Evolutionary conservation across 192 early-diverging fungal genomes (phyloP), one percentile per base, ranked within the genome.

Genomic region (Coemansia nantahalensis): DNA sequence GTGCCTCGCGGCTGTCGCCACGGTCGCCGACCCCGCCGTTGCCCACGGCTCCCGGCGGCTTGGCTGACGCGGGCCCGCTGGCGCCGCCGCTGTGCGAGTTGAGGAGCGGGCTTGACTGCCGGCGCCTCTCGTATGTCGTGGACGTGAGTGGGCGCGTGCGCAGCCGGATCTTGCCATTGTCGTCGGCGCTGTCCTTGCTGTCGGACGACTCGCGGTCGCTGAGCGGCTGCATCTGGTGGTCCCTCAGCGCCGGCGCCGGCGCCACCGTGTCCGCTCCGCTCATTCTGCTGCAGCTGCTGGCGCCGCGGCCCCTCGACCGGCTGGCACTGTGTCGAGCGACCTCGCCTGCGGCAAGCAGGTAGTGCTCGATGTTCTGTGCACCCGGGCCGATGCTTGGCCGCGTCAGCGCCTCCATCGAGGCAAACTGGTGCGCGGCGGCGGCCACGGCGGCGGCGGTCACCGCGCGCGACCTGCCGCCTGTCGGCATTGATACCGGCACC

Each of bases 101-200:
- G 13, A 60, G 39, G 3, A 68, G 32, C 4, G 57, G 47, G 34
- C 57, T 68, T 28, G 57, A 60, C 22, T 33, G 16, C 34, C 48
- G 57, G 14, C 59, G 54, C 14, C 34, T 41, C 36, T 32, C 31
- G 10, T 56, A 60, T 0, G 59, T 54, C 23, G 58, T 56, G 11
- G 70, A 56, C 8, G 70, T 74, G 30, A 74, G 45, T 9, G 70
- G 70, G 21, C 70, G 59, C 17, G 70, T 74, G 47, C 70, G 70
- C 19, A 74, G 64, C 9, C 58, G 58, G 36, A 74, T 65, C 51
- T 57, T 74, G 45, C 54, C 45, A 16, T 41, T 0, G 34, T 32
- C 17, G 18, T 39, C 54, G 33, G 22, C 39, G 41, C 41, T 41
- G 16, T 24, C 43, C 14, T 45, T 23, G 16, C 43, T 45, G 43